Base-by-base conservation (phyloP, 2,329 filamentous ascomycete species). In the Aspergillus candidus region DNA sequence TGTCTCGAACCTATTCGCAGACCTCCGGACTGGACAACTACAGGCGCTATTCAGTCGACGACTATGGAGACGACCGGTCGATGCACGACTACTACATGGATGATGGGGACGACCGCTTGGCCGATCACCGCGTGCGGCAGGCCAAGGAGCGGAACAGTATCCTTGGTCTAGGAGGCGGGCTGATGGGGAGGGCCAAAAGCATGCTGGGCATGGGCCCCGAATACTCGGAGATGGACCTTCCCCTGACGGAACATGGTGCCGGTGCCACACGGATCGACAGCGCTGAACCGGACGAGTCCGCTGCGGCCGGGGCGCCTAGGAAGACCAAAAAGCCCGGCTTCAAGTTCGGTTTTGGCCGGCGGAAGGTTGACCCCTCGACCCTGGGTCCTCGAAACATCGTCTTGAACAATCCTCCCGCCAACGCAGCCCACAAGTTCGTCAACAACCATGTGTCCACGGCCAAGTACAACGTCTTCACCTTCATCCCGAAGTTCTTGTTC, bases 221-320 rank as follows among this genome's bases (percentile, higher is more conserved):
- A 51, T 97, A 98, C 68, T 96, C 91, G 30, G 93, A 97, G 70
- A 98, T 98, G 93, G 91, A 98, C 63, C 75, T 98, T 43, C 93
- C 93, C 11, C 74, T 98, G 67, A 97, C 91, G 4, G 88, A 97
- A 63, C 72, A 84, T 37, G 79, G 75, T 41, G 77, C 75, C 38
- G 71, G 75, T 55, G 69, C 71, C 53, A 61, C 67, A 38, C 59
- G 62, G 13, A 57, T 73, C 43, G 70, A 71, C 53, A 72, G 71
- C 47, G 63, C 68, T 39, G 58, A 67, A 61, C 61, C 65, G 62
- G 66, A 66, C 59, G 66, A 65, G 57, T 60, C 50, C 42, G 63
- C 63, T 38, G 66, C 60, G n/a, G 61, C 67, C 40, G 74, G 74
- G 52, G 48, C 71, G 57, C 64, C 65, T 57, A 85, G 76, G 65